These are phyloP conservation scores for Colletotrichum spinosum DNA, from an alignment of 2,329 filamentous ascomycete species.

Conservation along the genomic window DNA sequence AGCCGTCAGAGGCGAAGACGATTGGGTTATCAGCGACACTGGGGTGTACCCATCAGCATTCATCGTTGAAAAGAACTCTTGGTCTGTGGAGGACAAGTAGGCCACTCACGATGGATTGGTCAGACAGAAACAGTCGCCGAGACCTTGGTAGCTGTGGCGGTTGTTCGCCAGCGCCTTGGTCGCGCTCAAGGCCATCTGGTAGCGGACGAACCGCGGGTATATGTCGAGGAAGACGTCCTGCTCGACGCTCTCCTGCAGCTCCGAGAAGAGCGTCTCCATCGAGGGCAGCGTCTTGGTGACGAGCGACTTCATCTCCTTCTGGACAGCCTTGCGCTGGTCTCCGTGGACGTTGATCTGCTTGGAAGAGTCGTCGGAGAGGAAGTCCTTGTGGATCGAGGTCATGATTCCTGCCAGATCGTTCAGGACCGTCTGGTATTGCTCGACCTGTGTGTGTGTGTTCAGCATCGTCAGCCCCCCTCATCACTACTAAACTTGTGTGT, in stretches of 20 bases:
- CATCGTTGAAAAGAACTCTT: too few species aligned
- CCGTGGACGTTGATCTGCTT: conserved; percentile 56
- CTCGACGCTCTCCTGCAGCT: conserved; percentile 58
- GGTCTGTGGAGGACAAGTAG: not conserved
- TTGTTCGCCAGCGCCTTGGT: conserved; percentile 55
- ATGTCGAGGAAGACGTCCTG: conserved; percentile 57
- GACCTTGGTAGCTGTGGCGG: conserved; percentile 59
- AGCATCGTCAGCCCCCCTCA: not conserved
- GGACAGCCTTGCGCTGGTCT: conserved; percentile 53
- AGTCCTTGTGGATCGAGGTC: conserved; percentile 47
- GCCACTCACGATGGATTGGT: conserved; percentile 56
- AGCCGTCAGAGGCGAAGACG: conserved; percentile 61
- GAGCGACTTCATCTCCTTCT: conserved; percentile 59
- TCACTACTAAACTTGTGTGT: conserved; percentile 45
- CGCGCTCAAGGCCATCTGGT: conserved; percentile 61
- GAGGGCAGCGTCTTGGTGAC: conserved; percentile 57
- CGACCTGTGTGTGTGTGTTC: conserved; percentile 43
- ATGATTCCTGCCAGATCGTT: conserved; percentile 52
- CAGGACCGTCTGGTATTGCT: conserved; percentile 56
- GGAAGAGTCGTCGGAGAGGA: conserved; percentile 43
- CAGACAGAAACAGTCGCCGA: conserved; percentile 70
- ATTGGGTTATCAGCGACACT: conserved; percentile 60
- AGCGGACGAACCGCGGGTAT: conserved; percentile 65
- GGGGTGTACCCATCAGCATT: not conserved
- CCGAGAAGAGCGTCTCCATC: conserved; percentile 57